Evolutionary conservation across 345 rosid species (phyloP).

Genomic region (Murraya paniculata): DNA sequence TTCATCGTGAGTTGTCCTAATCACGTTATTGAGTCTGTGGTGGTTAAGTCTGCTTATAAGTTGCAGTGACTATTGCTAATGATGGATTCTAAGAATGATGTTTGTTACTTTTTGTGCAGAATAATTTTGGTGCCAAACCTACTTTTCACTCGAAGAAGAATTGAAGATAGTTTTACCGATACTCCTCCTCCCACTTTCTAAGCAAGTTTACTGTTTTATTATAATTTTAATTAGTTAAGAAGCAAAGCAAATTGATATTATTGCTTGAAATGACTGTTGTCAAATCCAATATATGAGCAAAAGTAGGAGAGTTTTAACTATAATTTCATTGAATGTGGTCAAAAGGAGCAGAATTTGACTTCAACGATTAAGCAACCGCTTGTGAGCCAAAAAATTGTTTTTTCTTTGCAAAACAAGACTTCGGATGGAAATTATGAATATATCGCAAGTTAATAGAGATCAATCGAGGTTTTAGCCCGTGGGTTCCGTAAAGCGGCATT

Average conservation of each 20-base stretch:
- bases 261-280: neutral
- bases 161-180: neutral
- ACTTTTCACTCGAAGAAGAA: neutral
- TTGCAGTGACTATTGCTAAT: neutral
- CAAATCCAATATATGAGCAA: neutral
- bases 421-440: neutral
- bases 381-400: too few relatives aligned
- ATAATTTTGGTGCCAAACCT: neutral
- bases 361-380: neutral
- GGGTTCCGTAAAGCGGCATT: neutral
- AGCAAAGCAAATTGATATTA: neutral
- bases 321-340: neutral
- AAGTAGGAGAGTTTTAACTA: too few relatives aligned
- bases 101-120: neutral
- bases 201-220: neutral
- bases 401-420: neutral
- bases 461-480: too few relatives aligned
- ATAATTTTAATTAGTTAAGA: neutral
- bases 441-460: too few relatives aligned
- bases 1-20: neutral
- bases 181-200: neutral
- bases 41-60: neutral
- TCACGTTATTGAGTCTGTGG: neutral
- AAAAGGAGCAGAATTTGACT: neutral
- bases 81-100: neutral